These are phyloP conservation scores for Myriosclerotinia scirpicola DNA, from an alignment of 2,329 filamentous ascomycete species.

Conservation along the genomic window DNA sequence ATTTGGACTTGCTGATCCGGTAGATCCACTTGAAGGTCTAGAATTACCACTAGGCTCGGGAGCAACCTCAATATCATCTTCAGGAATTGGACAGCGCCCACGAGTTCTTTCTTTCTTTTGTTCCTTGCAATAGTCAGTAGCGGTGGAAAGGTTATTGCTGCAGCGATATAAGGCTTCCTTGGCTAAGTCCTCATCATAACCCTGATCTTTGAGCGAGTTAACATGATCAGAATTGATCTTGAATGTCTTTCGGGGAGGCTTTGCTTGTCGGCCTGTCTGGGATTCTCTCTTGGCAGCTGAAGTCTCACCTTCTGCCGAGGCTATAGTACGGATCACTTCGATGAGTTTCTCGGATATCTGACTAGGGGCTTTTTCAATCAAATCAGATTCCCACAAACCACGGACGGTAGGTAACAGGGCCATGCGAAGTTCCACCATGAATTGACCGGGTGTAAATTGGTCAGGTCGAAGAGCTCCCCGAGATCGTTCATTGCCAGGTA, in stretches of 20 bases:
- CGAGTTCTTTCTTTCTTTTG: slow-evolving; percentile 58
- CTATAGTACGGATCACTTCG: slow-evolving; percentile 77
- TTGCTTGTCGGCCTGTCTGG: slow-evolving; percentile 47
- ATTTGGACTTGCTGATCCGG: slow-evolving; percentile 36
- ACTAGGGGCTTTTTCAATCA: slow-evolving; percentile 78
- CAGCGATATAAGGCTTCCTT: slow-evolving; percentile 82
- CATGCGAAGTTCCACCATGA: slow-evolving; percentile 82
- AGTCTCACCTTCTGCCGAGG: slow-evolving; percentile 73
- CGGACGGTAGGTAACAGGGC: slow-evolving; percentile 74
- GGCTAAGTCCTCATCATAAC: slow-evolving; percentile 61
- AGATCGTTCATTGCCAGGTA: slow-evolving; percentile 52
- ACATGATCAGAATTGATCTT: slow-evolving; percentile 51
- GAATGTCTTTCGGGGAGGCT: slow-evolving; percentile 48
- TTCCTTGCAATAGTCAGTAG: slow-evolving; percentile 73
- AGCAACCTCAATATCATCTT: slow-evolving; percentile 51
- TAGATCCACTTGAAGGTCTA: slow-evolving; percentile 29
- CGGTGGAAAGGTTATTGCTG: slow-evolving; percentile 60
- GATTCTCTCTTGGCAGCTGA: slow-evolving; percentile 63
- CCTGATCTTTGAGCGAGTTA: slow-evolving; percentile 44
- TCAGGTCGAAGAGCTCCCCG: slow-evolving; percentile 56
- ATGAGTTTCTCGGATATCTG: slow-evolving; percentile 77
- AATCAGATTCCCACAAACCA: slow-evolving; percentile 79
- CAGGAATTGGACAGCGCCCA: slow-evolving; percentile 67
- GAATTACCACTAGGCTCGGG: slow-evolving; percentile 32
- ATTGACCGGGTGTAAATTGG: slow-evolving; percentile 68